Base-by-base conservation (phyloP, 345 rosid genomes). In the Eucalyptus cloeziana region DNA sequence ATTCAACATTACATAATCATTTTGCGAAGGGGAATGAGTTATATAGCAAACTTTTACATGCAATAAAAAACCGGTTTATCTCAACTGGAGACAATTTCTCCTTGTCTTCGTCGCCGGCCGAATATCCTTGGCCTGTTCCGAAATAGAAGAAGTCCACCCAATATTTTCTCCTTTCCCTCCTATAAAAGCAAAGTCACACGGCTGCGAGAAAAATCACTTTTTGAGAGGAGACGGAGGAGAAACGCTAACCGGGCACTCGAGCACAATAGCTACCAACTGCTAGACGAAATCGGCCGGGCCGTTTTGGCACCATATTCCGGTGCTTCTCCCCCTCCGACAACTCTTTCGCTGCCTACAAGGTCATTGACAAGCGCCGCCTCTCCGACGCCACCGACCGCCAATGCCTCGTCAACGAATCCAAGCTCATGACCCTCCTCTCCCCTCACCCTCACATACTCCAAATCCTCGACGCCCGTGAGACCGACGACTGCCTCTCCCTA, bases 281-380 rank as follows among this genome's bases (percentile, higher is more conserved):
- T 93, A 88, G 97, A 93, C 56, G 99, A 96, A 91, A 94, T 97
- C 93, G 98, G 97, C 71, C 90, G 98, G 98, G 98, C 9, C 90
- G 95, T 87, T 97, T 96, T 86, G 98, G 98, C 45, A 92, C 91
- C 52, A 93, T 97, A 87, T 92, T 86, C n/a, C 94, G 94, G 25
- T 94, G 98, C 88, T 94, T 92, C 89, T 96, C 94, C 5, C 93
- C 93, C 6, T 47, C 86, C 27, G 89, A 92, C 30, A 90, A 93
- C 88, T 87, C 94, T 8, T 92, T 93, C 90, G 93, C 90, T 91
- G 99, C 98, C 76, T 94, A 96, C 93, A 96, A 96, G 87, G 92
- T 96, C 69, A 91, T 96, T 86, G 93, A 96, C 86, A 96, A 96
- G 85, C 88, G 90, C 51, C 92, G 89, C 43, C 93, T 95, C 37